A percentile compares a stretch with the other conserved stretches of the same genome.
Conservation (phyloP, 2,329 filamentous ascomycete genomes). For the Herpotrichia juniperi region DNA sequence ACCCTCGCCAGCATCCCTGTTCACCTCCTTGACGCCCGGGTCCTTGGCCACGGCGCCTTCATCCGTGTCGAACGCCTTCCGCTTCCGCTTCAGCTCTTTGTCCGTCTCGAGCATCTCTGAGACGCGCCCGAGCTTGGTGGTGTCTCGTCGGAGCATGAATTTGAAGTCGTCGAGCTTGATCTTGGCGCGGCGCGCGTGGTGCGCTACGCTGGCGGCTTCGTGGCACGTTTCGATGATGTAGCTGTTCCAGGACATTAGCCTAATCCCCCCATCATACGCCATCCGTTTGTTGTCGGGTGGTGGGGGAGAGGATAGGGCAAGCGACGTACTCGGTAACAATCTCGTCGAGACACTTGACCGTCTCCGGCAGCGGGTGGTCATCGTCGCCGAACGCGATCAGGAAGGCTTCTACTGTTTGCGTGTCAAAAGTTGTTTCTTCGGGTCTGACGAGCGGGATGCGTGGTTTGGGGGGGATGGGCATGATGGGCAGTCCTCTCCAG, state of each 20-base stretch:
- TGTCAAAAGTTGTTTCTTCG: constrained; percentile 11
- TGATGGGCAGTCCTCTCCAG: too few species aligned
- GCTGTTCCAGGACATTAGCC: constrained; percentile 32
- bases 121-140: constrained; percentile 84
- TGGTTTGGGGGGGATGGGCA: constrained; percentile 3
- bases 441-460: constrained; percentile 1
- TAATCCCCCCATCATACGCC: too few species aligned
- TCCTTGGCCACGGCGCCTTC: constrained; percentile 66
- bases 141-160: constrained; percentile 87
- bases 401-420: constrained; percentile 68
- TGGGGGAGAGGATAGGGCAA: neutral
- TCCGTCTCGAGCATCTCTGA: constrained; percentile 90
- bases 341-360: constrained; percentile 87
- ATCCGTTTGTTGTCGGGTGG: neutral
- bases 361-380: constrained; percentile 78
- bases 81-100: constrained; percentile 80
- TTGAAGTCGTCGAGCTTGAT: constrained; percentile 99
- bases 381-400: constrained; percentile 84
- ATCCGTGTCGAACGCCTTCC: constrained; percentile 75
- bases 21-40: constrained; percentile 19
- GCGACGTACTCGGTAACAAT: constrained; percentile 77
- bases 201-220: constrained; percentile 82
- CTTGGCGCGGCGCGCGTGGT: constrained; percentile 88
- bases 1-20: constrained; percentile 35
- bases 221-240: constrained; percentile 95